A percentile compares a stretch with the other conserved stretches of the same genome.
These are phyloP conservation scores for Thielaviopsis cerberus DNA, from an alignment of 2,329 filamentous ascomycete genomes.

Conservation along the genomic window DNA sequence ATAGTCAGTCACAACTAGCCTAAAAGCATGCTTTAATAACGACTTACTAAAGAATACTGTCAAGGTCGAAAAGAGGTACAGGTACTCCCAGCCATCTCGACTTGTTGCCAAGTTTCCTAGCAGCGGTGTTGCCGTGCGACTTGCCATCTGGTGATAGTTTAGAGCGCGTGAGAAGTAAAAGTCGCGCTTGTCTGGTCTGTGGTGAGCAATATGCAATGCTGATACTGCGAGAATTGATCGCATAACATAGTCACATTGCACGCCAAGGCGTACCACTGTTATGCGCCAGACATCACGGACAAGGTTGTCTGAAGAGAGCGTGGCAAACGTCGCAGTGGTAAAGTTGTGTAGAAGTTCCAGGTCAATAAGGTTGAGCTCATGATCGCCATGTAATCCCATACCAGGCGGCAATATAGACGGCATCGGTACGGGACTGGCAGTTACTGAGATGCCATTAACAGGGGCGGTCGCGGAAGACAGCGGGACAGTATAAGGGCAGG, in stretches of 20 bases:
- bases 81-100: conserved; percentile 14
- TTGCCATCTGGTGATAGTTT: conserved; percentile 18
- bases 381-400: conserved; percentile 5
- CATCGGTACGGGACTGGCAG: background rate
- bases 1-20: background rate
- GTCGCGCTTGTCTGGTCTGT: conserved; percentile 7
- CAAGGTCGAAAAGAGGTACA: conserved; percentile 18
- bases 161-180: conserved; percentile 12
- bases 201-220: conserved; percentile 27
- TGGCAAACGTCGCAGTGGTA: conserved; percentile 29
- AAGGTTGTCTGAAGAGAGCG: conserved; percentile 21
- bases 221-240: conserved; percentile 29
- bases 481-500: conserved; percentile 12
- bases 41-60: conserved; percentile 19
- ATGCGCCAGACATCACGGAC: conserved; percentile 28
- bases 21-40: background rate
- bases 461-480: conserved; percentile 10
- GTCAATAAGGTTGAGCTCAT: conserved; percentile 23
- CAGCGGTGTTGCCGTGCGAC: conserved; percentile 15
- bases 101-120: conserved; percentile 14
- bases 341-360: conserved; percentile 36
- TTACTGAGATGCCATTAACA: background rate
- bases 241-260: conserved; percentile 29
- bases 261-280: conserved; percentile 28
- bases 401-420: background rate